Evolutionary conservation across 2,329 filamentous ascomycete species (phyloP), one percentile per base, ranked within the genome.

Genomic region (Immersiporthe knoxdaviesiana): DNA sequence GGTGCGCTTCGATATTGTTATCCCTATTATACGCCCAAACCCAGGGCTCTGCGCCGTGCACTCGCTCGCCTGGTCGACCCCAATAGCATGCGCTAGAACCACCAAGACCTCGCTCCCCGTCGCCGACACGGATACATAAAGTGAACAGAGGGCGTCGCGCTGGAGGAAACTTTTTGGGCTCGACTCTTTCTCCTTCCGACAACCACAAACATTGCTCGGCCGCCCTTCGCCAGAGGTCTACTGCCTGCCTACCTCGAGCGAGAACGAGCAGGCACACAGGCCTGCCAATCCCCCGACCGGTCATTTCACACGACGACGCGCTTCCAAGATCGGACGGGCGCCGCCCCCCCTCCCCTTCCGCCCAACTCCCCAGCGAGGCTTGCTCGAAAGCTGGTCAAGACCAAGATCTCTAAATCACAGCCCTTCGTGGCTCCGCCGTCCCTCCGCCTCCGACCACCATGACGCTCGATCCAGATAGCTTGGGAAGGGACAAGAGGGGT

Each of bases 401-500:
- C 35, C n/a, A n/a, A n/a, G 21, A 21, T 2, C n/a, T 47, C 60
- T 61, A 18, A 14, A 41, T 7, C 56, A 58, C 64, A 41, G 61
- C 54, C 61, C 44, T 37, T 14, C 58, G 39, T 66, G 56, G 50
- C 58, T 62, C 44, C n/a, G 2, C 32, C n/a, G 47, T 41, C 32
- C 5, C 35, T 27, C 37, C 24, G 3, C 16, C 61, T 14, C 11
- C 61, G 41, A 10, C 64, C 41, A 66, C 21, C 60, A 71, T 71
- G 69, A 65, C 69, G 18, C 64, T 62, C 67, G 67, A 67, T 62
- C 63, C 69, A 41, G 67, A 71, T 12, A 62, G 50, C 47, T 32
- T 64, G 54, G 61, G 61, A 14, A 44, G 54, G 39, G 65, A 59
- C 63, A 71, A 67, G 54, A 67, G 61, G 61, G 67, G 63, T 27